A percentile compares a stretch with the other conserved stretches of the same genome.
Conservation (phyloP, 2,329 filamentous ascomycete species). For the Fusarium foetens region DNA sequence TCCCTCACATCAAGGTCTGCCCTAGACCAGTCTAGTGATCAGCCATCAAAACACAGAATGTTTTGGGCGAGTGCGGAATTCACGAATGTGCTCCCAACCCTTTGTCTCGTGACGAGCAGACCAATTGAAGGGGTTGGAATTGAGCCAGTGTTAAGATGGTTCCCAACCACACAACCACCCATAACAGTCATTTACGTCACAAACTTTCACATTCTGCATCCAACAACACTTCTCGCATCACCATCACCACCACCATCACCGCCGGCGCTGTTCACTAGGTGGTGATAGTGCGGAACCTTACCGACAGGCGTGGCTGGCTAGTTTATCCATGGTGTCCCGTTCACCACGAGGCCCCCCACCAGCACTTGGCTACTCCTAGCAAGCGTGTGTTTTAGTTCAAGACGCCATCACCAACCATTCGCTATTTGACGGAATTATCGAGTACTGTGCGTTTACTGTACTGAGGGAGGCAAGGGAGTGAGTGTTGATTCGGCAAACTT, state of each 20-base stretch:
- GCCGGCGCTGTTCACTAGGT: conserved; percentile 11
- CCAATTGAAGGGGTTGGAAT: conserved; percentile 29
- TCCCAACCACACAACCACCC: conserved; percentile 37
- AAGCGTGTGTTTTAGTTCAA: conserved; percentile 35
- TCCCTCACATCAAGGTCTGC: conserved; percentile 22
- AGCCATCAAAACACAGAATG: conserved; percentile 34
- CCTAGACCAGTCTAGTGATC: conserved; percentile 29
- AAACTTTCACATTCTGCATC: conserved; percentile 23
- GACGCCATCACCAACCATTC: conserved; percentile 21
- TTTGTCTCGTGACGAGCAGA: conserved; percentile 25
- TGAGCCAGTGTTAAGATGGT: not conserved
- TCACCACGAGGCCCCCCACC: conserved; percentile 42
- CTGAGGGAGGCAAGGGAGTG: conserved; percentile 16
- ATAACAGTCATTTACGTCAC: conserved; percentile 38
- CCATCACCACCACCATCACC: conserved; percentile 17
- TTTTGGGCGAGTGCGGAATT: conserved; percentile 23
- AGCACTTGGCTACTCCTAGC: conserved; percentile 30
- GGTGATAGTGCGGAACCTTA: conserved; percentile 40
- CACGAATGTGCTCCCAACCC: conserved; percentile 36
- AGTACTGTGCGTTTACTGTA: conserved; percentile 21
- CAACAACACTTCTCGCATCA: conserved; percentile 30
- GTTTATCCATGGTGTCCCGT: conserved; percentile 31
- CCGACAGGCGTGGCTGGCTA: conserved; percentile 35
- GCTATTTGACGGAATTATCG: conserved; percentile 9
- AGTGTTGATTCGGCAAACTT: conserved; percentile 25